These are phyloP conservation scores for Myxozyma sirexii DNA, from an alignment of 805 yeast species.

Conservation along the genomic window DNA sequence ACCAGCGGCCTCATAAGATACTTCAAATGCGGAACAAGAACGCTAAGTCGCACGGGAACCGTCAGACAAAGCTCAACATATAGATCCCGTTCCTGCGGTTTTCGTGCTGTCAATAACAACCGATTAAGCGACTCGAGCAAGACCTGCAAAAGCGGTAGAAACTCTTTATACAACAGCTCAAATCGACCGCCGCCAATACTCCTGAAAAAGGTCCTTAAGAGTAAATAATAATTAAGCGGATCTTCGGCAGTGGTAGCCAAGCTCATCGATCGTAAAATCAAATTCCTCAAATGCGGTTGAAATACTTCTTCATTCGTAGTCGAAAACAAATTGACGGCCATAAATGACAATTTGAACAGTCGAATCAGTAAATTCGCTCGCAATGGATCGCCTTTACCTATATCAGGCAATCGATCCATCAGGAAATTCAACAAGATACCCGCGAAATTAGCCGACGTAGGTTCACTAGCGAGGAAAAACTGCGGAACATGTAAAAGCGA, in stretches of 20 bases:
- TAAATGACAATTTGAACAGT: conserved; percentile 86
- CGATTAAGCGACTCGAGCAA: conserved; percentile 82
- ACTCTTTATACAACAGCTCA: conserved; percentile 88
- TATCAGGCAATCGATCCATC: conserved; percentile 67
- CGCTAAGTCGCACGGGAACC: conserved; percentile 92
- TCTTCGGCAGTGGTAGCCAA: conserved; percentile 84
- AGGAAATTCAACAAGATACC: conserved; percentile 79
- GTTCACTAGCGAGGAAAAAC: conserved; percentile 88
- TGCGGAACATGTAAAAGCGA: conserved; percentile 90
- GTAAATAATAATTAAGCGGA: conserved; percentile 85
- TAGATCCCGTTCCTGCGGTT: conserved; percentile 88
- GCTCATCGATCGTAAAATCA: conserved; percentile 78
- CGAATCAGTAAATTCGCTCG: conserved; percentile 81
- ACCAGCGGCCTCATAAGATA: conserved; percentile 90
- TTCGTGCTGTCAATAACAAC: conserved; percentile 76
- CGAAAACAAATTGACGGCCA: conserved; percentile 94
- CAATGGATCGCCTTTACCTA: conserved; percentile 78
- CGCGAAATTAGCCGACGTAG: conserved; percentile 90
- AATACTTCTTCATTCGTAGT: conserved; percentile 80
- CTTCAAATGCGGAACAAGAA: conserved; percentile 87
- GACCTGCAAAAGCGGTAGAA: conserved; percentile 86
- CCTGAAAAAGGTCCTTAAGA: conserved; percentile 85
- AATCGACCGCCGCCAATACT: conserved; percentile 97
- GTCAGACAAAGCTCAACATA: conserved; percentile 94
- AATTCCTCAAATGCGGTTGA: conserved; percentile 80